Percentiles rank a stretch among this genome's conserved stretches.
Evolutionary conservation across 2,329 filamentous ascomycete species (phyloP).

Genomic region (Curvularia spicifera): DNA sequence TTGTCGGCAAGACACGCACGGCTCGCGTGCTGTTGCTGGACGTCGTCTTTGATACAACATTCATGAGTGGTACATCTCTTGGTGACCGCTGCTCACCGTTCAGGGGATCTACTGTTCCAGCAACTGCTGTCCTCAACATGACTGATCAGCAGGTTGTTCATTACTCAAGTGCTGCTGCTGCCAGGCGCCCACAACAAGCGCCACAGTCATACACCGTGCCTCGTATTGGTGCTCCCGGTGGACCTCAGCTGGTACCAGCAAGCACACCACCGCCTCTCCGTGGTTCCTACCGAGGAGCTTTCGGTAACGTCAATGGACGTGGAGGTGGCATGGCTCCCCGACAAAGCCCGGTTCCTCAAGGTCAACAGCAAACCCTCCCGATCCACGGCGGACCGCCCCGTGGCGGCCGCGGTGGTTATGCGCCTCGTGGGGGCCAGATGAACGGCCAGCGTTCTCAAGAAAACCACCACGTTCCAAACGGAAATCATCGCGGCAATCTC

Average conservation of each 20-base stretch:
- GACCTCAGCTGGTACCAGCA: conserved; percentile 66
- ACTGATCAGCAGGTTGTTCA: conserved; percentile 80
- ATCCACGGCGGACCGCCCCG: conserved; percentile 49
- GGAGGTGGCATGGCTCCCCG: conserved; percentile 48
- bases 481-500: conserved; percentile 40
- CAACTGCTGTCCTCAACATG: conserved; percentile 87
- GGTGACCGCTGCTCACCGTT: conserved; percentile 91
- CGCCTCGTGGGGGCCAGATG: conserved; percentile 40
- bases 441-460: conserved; percentile 35
- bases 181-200: conserved; percentile 59
- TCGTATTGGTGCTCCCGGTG: conserved; percentile 63
- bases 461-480: conserved; percentile 35
- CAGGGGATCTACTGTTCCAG: conserved; percentile 88
- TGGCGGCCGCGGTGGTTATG: conserved; percentile 49
- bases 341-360: conserved; percentile 36
- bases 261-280: conserved; percentile 62
- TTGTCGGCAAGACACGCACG: conserved; percentile 92
- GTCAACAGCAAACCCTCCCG: conserved; percentile 47
- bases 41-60: conserved; percentile 89
- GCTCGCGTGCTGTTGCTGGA: conserved; percentile 83
- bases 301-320: conserved; percentile 56
- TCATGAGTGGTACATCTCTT: conserved; percentile 96
- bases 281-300: conserved; percentile 65
- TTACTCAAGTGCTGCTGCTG: conserved; percentile 64
- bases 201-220: conserved; percentile 60